Evolutionary conservation across 2,329 filamentous ascomycete genomes (phyloP).

Genomic region (Cladophialophora chaetospira): DNA sequence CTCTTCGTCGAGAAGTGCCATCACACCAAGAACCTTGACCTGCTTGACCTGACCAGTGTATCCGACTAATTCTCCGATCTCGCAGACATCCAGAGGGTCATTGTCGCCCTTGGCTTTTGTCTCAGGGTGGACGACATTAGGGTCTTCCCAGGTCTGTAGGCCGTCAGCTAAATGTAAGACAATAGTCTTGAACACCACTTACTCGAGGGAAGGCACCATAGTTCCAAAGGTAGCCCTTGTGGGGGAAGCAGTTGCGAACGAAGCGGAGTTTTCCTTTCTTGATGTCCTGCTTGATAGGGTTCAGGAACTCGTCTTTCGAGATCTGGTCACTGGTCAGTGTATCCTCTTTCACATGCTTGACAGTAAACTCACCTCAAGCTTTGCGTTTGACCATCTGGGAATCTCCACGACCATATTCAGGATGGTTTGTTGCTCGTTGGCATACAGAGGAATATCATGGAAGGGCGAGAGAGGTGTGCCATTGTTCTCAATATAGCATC

Average conservation of each 20-base stretch:
- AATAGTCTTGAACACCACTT: slow-evolving; percentile 41
- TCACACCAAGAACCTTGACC: slow-evolving; percentile 99
- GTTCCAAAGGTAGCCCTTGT: slow-evolving; percentile 99
- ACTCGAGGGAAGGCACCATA: slow-evolving; percentile 99
- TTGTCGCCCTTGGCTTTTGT: slow-evolving; percentile 99
- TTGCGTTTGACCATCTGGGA: slow-evolving; percentile 98
- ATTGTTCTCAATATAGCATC: slow-evolving; percentile 97
- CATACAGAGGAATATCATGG: slow-evolving; percentile 97
- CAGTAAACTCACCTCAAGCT: slow-evolving; percentile 80
- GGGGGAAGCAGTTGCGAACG: slow-evolving; percentile 99
- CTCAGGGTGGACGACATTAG: slow-evolving; percentile 92
- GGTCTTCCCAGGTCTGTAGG: slow-evolving; percentile 94
- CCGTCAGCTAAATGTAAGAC: slow-evolving; percentile 4
- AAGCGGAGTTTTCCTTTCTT: slow-evolving; percentile 99
- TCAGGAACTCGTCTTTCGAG: slow-evolving; percentile 96
- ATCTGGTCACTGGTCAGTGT: slow-evolving; percentile 61
- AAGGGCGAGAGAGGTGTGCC: slow-evolving; percentile 90
- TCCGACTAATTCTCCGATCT: slow-evolving; percentile 97
- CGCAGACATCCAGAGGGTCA: slow-evolving; percentile 98
- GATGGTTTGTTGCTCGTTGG: slow-evolving; percentile 92
- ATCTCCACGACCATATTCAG: slow-evolving; percentile 99
- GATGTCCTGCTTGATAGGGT: slow-evolving; percentile 98
- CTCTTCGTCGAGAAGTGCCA: slow-evolving; percentile 98
- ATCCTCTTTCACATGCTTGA: slow-evolving; percentile 12
- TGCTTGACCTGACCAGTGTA: slow-evolving; percentile 98